Evolutionary conservation across 768 basidiomycete genomes (phyloP).

Genomic region (Pleurotus cornucopiae): DNA sequence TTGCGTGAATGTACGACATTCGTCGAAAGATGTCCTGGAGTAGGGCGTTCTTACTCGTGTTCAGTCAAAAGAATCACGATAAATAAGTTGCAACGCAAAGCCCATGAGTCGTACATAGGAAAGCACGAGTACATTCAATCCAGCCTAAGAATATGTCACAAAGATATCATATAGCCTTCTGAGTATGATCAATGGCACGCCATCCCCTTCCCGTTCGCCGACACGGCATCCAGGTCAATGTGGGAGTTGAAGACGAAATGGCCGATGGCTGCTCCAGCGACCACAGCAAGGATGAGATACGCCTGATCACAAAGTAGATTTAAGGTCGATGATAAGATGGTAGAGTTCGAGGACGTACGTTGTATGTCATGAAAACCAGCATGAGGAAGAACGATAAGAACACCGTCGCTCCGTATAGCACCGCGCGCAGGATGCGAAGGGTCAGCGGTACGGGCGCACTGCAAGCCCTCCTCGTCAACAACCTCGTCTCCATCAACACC

Average conservation of each 20-base stretch:
- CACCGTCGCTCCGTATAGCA: slow-evolving; percentile 70
- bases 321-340: not conserved
- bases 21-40: too few species aligned
- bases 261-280: slow-evolving; percentile 77
- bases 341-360: slow-evolving; percentile 45
- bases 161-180: too few species aligned
- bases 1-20: too few species aligned
- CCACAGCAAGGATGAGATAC: slow-evolving; percentile 80
- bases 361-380: slow-evolving; percentile 97
- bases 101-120: too few species aligned
- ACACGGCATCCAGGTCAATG: slow-evolving; percentile 58
- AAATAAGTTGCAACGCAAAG: too few species aligned
- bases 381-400: slow-evolving; percentile 88
- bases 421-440: slow-evolving; percentile 55
- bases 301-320: slow-evolving; percentile 42
- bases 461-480: not conserved
- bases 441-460: slow-evolving; percentile 49
- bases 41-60: too few species aligned
- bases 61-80: too few species aligned
- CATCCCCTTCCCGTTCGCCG: slow-evolving; percentile 58
- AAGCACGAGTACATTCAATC: too few species aligned
- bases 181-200: slow-evolving; percentile 59
- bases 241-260: slow-evolving; percentile 72
- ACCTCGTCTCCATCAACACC: not conserved
- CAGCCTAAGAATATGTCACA: too few species aligned